Percentiles rank a stretch among this genome's conserved stretches.
Evolutionary conservation across 768 basidiomycete species (phyloP).

Genomic region (Stropharia rugosoannulata): DNA sequence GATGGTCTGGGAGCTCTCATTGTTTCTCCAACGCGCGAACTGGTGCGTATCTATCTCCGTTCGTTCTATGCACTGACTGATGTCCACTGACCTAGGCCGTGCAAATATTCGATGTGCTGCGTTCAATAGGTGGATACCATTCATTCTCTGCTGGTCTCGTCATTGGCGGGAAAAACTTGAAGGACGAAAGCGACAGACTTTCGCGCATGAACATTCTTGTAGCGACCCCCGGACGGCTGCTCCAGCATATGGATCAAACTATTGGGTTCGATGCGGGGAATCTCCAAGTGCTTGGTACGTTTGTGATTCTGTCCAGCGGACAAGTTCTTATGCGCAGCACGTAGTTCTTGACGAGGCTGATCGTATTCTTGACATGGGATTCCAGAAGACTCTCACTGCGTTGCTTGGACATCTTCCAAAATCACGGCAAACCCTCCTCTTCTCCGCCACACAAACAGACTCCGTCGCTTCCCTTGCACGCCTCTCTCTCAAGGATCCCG

Average conservation of each 20-base stretch:
- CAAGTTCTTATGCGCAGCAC: conserved; percentile 5
- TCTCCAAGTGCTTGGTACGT: conserved; percentile 85
- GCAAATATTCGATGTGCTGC: conserved; percentile 95
- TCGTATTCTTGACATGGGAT: conserved; percentile 95
- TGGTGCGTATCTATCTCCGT: conserved; percentile 48
- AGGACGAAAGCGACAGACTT: conserved; percentile 87
- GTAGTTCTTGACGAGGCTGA: conserved; percentile 96
- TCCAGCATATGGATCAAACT: conserved; percentile 99
- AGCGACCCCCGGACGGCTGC: conserved; percentile 89
- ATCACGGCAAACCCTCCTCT: conserved; percentile 91
- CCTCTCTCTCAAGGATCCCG: conserved; percentile 82
- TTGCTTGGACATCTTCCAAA: conserved; percentile 90
- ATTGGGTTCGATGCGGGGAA: conserved; percentile 91
- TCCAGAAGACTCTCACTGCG: conserved; percentile 84
- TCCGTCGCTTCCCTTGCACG: conserved; percentile 88
- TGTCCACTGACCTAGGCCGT: conserved; percentile 61
- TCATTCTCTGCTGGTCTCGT: conserved; percentile 92
- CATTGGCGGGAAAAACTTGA: conserved; percentile 94
- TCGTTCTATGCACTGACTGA: neutral
- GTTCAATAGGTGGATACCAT: conserved; percentile 91
- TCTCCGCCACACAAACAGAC: conserved; percentile 95
- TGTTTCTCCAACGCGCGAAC: conserved; percentile 91
- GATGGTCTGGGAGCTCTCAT: conserved; percentile 92
- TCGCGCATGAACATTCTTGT: conserved; percentile 98
- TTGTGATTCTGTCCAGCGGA: neutral